Evolutionary conservation across 805 yeast genomes (phyloP), one percentile per base, ranked within the genome.

Genomic region (Saturnispora gosingensis): DNA sequence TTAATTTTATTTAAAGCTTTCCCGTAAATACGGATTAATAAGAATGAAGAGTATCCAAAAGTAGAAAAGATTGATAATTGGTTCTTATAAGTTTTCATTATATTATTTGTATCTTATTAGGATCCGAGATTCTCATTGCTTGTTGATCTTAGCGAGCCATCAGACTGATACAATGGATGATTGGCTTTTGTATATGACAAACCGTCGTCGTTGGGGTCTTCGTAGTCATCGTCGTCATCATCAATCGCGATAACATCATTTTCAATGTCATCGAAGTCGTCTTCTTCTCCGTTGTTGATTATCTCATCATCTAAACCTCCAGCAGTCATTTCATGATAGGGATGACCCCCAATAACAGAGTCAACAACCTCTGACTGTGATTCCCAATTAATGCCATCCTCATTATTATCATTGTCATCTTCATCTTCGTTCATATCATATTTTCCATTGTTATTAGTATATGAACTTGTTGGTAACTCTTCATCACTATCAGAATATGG

Each of bases 181-280:
- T 74, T 69, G 24, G 75, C 72, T 62, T 79, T 82, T 49, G 80
- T 79, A 64, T 85, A 85, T 1, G 87, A 81, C 61, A 78, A 80
- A 0, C 91, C 91, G 60, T 85, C 91, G 63, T 85, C 91, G 60
- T 85, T 83, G 1, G 91, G 90, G 61, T 85, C 90, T 58, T 78
- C 80, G 59, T 85, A 83, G 54, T 82, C 89, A 54, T 84, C 88
- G 13, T 77, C 85, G 27, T 53, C 55, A 16, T 54, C 52, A 44
- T 43, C 53, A 45, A 38, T 38, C 8, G 42, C 42, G 16, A 38
- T 38, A 16, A 38, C 24, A 13, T 38, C 67, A 34, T 65, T 68
- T 10, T 60, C 58, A 30, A 55, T 85, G 59, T 82, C 87, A 61
- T 81, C 88, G 58, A 81, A 72, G 18, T 49, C 56, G 24, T 53